Evolutionary conservation across 1,139 yeast genomes (phyloP), one percentile per base, ranked within the genome.

Genomic region (Sugiyamaella japonica): DNA sequence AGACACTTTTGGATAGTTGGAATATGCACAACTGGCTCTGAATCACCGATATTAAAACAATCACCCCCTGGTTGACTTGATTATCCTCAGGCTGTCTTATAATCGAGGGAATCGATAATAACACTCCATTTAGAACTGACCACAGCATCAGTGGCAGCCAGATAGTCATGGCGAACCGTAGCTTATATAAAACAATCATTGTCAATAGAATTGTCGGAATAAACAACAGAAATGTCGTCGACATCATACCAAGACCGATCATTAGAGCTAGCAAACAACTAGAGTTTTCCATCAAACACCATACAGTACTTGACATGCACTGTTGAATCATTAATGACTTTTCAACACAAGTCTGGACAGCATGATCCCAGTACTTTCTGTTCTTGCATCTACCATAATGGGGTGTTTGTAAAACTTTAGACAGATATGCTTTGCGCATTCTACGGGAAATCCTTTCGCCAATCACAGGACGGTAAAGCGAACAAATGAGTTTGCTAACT

Each of bases 401-500:
- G 1, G 42, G 39, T 10, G 13, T 40, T 7, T 38, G 20, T 17
- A 48, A 31, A 8, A 48, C 38, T 32, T 48, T 40, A 29, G 51
- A 39, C n/a, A 48, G 17, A 31, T 48, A 48, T 6, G 31, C 39
- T 12, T 48, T 37, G 31, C 51, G 51, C 45, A 48, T 48, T 16
- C 51, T 28, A 13, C 46, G 39, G 13, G 51, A 48, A 29, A 48
- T 40, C 20, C 39, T 13, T n/a, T 29, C 31, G 2, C 31, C 51
- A 17, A 48, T 32, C 10, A 8, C 32, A 3, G 45, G 32, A 17
- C 40, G 13, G 15, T 45, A 20, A 15, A 45, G 28, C 32, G 49
- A 45, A 23, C 31, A 32, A 8, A 45, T 7, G 12, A 45, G 32
- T 12, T 45, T 45, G 12, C 36, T n/a, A 5, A 45, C 5, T n/a